phyloP scores from a whole-genome alignment of 345 rosid species.

The Salix suchowensis region DNA sequence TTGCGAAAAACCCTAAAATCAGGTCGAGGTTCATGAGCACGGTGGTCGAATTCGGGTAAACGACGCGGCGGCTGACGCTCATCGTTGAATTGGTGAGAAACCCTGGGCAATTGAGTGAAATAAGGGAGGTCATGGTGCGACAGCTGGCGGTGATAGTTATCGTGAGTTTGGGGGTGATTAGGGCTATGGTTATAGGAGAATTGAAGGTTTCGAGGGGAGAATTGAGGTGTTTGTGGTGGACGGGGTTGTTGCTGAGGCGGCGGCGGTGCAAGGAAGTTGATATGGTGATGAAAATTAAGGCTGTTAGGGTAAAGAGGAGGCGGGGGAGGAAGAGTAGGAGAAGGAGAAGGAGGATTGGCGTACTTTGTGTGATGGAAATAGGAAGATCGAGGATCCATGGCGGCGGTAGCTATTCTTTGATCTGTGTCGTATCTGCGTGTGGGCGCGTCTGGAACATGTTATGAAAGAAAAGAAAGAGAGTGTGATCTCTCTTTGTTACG shows the following conservation, averaged over 20 bases:
- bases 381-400: background rate
- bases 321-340: background rate
- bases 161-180: constrained; percentile 1
- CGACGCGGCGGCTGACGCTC: constrained; percentile 4
- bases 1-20: constrained; percentile 27
- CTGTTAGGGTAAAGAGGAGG: background rate
- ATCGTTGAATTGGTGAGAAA: constrained; percentile 7
- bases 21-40: background rate
- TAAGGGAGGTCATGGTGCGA: constrained; percentile 22
- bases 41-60: constrained; percentile 4
- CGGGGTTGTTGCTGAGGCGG: background rate
- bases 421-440: background rate
- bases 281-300: background rate
- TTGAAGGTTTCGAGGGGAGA: background rate
- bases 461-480: background rate
- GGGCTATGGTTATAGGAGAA: constrained; percentile 10
- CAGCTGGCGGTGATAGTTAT: background rate
- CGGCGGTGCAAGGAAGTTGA: background rate
- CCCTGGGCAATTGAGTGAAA: constrained; percentile 23
- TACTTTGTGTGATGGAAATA: background rate
- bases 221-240: background rate
- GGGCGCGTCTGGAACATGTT: background rate
- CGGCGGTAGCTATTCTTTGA: background rate
- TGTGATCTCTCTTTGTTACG: background rate
- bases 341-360: background rate